Evolutionary conservation across 768 basidiomycete genomes (phyloP), one percentile per base, ranked within the genome.

Genomic region (Podaxis pistillaris): DNA sequence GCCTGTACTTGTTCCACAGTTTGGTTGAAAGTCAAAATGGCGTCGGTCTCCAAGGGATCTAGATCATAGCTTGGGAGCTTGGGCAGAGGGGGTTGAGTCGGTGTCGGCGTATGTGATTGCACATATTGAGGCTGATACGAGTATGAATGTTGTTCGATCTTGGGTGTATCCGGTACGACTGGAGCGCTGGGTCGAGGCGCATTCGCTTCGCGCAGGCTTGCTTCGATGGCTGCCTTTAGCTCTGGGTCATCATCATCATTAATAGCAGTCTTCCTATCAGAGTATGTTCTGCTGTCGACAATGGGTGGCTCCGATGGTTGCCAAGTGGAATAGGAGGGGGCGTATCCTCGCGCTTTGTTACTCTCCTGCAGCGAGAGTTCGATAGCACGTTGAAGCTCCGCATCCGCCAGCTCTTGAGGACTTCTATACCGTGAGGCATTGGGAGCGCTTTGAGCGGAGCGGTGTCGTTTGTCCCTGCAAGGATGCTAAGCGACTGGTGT

Each of bases 381-480:
- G 57, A 99, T 98, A 5, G 97, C 97, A 7, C 93, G 86, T 70
- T 95, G 92, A 1, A 99, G 84, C 67, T 99, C 96, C 0, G 90
- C 87, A 69, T 98, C 96, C 17, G 86, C 83, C 37, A 85, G 67
- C 52, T 89, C 88, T 2, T 85, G 86, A 2, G 83, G 81, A 58
- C 77, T 79, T 51, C 81, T 80, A 65, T 86, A 86, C 46, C 84
- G 79, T 49, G 61, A 62, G 5, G 82, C 76, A 49, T 78, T 79
- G 56, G 85, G 81, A 58, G 84, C 75, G 65, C 84, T 86, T 24
- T 79, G 77, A 4, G 84, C 81, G 44, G 85, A 82, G 38, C 82
- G 82, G 66, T 85, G 88, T 8, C 70, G 68, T 67, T 81, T 85
- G 69, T 80, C 78, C 57, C 76, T 77, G 2, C 4, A 50, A 66